These are phyloP conservation scores for Quercus gilva DNA, from an alignment of 306 rosid species.

Conservation along the genomic window DNA sequence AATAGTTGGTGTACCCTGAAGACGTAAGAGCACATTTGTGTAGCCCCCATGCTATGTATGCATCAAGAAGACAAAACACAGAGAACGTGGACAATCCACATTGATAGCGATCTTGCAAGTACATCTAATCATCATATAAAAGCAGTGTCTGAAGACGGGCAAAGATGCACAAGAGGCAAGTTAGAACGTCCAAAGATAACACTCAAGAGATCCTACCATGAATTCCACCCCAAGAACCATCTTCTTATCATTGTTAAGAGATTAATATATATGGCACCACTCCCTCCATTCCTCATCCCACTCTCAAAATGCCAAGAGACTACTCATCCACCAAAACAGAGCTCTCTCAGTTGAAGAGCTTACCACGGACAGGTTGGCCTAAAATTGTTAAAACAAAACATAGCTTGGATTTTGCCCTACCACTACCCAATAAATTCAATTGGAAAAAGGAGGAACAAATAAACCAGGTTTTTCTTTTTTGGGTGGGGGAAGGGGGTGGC, in stretches of 20 bases:
- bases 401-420: background rate
- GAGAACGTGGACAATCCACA: background rate
- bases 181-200: background rate
- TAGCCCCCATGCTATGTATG: slow-evolving; percentile 83
- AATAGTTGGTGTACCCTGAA: slow-evolving; percentile 68
- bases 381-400: background rate
- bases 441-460: background rate
- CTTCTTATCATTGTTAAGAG: background rate
- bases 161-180: background rate
- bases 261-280: background rate
- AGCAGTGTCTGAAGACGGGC: background rate
- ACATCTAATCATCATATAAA: background rate
- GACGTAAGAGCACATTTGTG: slow-evolving; percentile 81
- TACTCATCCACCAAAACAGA: background rate
- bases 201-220: background rate
- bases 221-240: background rate
- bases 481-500: background rate
- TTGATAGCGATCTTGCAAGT: slow-evolving; percentile 1
- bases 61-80: slow-evolving; percentile 6
- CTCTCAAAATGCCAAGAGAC: background rate
- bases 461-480: no score
- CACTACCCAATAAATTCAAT: background rate
- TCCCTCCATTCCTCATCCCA: background rate
- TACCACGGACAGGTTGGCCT: background rate
- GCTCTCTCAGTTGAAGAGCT: background rate